phyloP scores from a whole-genome alignment of 805 yeast species.

The Hemisphaericaspora nanyangensis region DNA sequence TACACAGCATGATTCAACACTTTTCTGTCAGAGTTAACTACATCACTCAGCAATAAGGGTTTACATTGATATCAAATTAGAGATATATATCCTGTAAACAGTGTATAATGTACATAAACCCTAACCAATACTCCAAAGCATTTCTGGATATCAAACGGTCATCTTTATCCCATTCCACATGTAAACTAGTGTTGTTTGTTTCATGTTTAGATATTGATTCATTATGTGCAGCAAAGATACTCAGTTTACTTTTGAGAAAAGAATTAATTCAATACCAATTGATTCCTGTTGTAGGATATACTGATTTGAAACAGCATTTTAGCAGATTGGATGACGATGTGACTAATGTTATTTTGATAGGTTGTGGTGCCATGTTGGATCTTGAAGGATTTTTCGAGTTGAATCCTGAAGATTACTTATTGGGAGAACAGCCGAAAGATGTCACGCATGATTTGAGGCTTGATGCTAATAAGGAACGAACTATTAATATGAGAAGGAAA shows the following conservation, averaged over 20 bases:
- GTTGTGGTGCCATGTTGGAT: conserved; percentile 94
- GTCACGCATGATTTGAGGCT: conserved; percentile 20
- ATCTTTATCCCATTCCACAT: conserved; percentile 89
- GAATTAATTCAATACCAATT: conserved; percentile 84
- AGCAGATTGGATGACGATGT: conserved; percentile 67
- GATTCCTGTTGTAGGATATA: conserved; percentile 89
- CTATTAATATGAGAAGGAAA: conserved; percentile 42
- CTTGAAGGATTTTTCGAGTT: conserved; percentile 69
- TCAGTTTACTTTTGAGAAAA: conserved; percentile 66
- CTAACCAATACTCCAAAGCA: conserved; percentile 61
- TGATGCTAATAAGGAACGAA: conserved; percentile 18
- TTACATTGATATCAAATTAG: no score
- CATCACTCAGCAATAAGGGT: no score
- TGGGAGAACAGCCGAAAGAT: conserved; percentile 16
- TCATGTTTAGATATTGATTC: conserved; percentile 92
- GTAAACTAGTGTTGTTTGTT: conserved; percentile 81
- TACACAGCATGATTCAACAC: no score
- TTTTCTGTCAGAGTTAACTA: no score
- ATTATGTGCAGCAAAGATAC: conserved; percentile 78
- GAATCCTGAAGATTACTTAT: conserved; percentile 49
- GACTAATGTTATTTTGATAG: conserved; percentile 71
- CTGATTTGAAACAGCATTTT: conserved; percentile 67
- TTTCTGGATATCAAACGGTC: conserved; percentile 65
- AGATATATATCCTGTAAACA: no score
- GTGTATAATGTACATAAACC: conserved; percentile 64